Evolutionary conservation across 371 early-diverging fungal species (phyloP).

Genomic region (Mucor mucedo): DNA sequence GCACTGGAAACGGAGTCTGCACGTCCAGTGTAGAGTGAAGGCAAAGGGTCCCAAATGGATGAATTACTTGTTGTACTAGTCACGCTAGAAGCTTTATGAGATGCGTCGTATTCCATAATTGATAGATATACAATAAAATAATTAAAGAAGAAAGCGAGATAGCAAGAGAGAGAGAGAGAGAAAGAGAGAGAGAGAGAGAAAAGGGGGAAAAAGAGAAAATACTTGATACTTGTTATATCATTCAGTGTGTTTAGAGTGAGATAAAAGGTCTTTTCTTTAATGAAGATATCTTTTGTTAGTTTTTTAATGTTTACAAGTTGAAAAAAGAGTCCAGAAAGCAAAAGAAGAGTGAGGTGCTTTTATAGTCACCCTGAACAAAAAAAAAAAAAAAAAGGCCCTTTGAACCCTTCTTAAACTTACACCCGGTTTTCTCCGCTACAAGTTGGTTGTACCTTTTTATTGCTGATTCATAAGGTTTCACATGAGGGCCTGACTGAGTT

Average conservation of each 20-base stretch:
- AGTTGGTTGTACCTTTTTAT: constrained; percentile 8
- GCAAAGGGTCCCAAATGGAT: constrained; percentile 31
- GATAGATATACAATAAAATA: not conserved
- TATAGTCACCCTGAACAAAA: not conserved
- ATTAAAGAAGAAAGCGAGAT: constrained; percentile 16
- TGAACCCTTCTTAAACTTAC: constrained; percentile 30
- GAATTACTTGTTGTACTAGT: constrained; percentile 27
- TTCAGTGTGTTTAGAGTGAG: constrained; percentile 9
- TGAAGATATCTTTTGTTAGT: not conserved
- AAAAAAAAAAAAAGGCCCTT: constrained; percentile 8
- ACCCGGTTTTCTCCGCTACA: constrained; percentile 37
- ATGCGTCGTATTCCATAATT: constrained; percentile 35
- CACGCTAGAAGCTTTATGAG: constrained; percentile 37
- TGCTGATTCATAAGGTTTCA: constrained; percentile 28
- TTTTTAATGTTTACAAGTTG: not conserved
- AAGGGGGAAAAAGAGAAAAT: not conserved
- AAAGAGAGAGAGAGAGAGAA: not conserved
- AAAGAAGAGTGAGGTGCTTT: constrained; percentile 4
- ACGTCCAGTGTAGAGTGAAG: constrained; percentile 32
- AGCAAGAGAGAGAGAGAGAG: constrained; percentile 13
- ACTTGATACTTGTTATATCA: constrained; percentile 18
- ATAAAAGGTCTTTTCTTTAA: no score
- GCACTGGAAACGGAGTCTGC: constrained; percentile 29
- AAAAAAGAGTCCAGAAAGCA: constrained; percentile 7
- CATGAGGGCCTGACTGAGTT: constrained; percentile 7